These are phyloP conservation scores for Backusella morwellensis DNA, from an alignment of 192 early-diverging fungal genomes.

Conservation along the genomic window DNA sequence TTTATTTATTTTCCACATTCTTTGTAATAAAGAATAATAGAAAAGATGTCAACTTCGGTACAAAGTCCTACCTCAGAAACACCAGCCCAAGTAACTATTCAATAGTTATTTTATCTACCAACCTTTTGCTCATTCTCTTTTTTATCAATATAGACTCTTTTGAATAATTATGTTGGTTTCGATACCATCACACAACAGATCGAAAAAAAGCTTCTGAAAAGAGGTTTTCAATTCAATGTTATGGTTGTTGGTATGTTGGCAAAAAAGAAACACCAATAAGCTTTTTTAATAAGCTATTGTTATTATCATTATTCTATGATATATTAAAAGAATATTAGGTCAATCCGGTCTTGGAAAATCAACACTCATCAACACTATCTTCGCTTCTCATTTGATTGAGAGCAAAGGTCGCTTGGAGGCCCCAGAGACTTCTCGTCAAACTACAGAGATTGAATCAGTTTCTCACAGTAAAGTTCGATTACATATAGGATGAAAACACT, in stretches of 20 bases:
- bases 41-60: neutral
- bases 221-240: constrained; percentile 96
- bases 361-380: constrained; percentile 97
- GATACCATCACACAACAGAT: constrained; percentile 96
- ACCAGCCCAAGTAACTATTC: neutral
- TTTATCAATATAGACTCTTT: constrained; percentile 42
- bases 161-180: constrained; percentile 95
- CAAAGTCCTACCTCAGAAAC: neutral
- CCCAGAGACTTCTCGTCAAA: constrained; percentile 84
- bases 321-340: constrained; percentile 46
- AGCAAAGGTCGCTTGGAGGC: constrained; percentile 81
- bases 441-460: constrained; percentile 94
- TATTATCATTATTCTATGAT: neutral
- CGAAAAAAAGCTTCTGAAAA: constrained; percentile 94
- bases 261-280: neutral
- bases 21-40: neutral
- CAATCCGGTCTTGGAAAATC: constrained; percentile 97
- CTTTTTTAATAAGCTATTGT: neutral
- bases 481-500: neutral
- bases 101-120: neutral
- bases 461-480: constrained; percentile 66
- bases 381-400: constrained; percentile 92
- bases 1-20: neutral
- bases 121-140: neutral
- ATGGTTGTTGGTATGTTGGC: constrained; percentile 84